These are phyloP conservation scores for Cyberlindnera euphorbiiphila DNA, from an alignment of 805 yeast species.

Conservation along the genomic window DNA sequence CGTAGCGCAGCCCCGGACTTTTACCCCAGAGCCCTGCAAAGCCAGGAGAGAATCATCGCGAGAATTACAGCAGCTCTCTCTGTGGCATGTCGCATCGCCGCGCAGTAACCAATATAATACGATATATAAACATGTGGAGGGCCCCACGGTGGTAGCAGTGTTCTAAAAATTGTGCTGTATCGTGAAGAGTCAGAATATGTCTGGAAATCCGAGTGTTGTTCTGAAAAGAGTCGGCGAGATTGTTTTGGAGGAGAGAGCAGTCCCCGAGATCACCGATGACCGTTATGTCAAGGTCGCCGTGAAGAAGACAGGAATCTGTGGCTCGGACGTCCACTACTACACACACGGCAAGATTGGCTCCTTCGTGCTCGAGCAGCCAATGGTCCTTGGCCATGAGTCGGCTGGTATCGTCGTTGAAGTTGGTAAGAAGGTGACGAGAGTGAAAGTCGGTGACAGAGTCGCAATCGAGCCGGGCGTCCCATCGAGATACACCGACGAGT, in stretches of 20 bases:
- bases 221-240: slow-evolving; percentile 61
- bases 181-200: slow-evolving; percentile 5
- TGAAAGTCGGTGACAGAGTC: slow-evolving; percentile 79
- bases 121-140: too few relatives aligned
- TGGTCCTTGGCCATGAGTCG: slow-evolving; percentile 89
- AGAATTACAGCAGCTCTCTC: slow-evolving; percentile 2
- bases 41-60: slow-evolving; percentile 3
- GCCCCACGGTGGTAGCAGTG: too few relatives aligned
- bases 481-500: slow-evolving; percentile 68
- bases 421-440: slow-evolving; percentile 58
- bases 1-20: too few relatives aligned
- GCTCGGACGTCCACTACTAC: slow-evolving; percentile 82
- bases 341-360: slow-evolving; percentile 76
- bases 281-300: slow-evolving; percentile 70
- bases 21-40: too few relatives aligned
- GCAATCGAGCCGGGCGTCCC: slow-evolving; percentile 93
- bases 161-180: too few relatives aligned
- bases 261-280: slow-evolving; percentile 59
- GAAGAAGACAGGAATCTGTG: slow-evolving; percentile 85
- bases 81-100: not conserved
- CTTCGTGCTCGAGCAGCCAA: slow-evolving; percentile 68
- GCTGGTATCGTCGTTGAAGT: slow-evolving; percentile 71
- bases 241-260: slow-evolving; percentile 60
- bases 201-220: slow-evolving; percentile 42
- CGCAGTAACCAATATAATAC: too few relatives aligned